Evolutionary conservation across 345 rosid species (phyloP).

Genomic region (Triadica sebifera): DNA sequence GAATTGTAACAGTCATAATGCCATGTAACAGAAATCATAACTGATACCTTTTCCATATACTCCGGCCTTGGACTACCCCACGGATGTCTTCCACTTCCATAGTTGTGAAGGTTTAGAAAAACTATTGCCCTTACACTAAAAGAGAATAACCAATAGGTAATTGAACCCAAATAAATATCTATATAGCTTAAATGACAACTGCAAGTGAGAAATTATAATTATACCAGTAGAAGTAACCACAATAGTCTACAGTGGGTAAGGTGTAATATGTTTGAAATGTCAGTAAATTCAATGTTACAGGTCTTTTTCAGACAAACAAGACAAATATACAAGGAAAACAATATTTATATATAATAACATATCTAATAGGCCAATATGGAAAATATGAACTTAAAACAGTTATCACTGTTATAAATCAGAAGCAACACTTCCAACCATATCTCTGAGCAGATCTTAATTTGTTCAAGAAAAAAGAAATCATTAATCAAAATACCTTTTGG

Average conservation of each 20-base stretch:
- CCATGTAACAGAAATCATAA: background rate
- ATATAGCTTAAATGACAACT: background rate
- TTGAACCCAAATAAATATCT: background rate
- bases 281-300: background rate
- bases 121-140: slow-evolving; percentile 88
- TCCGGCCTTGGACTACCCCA: slow-evolving; percentile 85
- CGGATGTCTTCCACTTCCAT: slow-evolving; percentile 94
- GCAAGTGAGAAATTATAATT: background rate
- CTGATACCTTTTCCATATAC: slow-evolving; percentile 77
- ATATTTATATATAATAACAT: background rate
- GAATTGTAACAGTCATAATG: background rate
- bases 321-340: slow-evolving; percentile 4
- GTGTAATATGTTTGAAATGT: background rate
- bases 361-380: background rate
- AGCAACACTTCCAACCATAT: background rate
- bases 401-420: background rate
- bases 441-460: background rate
- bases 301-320: background rate
- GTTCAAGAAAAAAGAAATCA: background rate
- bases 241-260: background rate
- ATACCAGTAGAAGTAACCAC: background rate
- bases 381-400: background rate
- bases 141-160: slow-evolving; percentile 7
- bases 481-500: slow-evolving; percentile 57
- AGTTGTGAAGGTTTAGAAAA: slow-evolving; percentile 82